Evolutionary conservation across 2,329 filamentous ascomycete species (phyloP), one percentile per base, ranked within the genome.

Genomic region (Pseudocercospora cruenta): DNA sequence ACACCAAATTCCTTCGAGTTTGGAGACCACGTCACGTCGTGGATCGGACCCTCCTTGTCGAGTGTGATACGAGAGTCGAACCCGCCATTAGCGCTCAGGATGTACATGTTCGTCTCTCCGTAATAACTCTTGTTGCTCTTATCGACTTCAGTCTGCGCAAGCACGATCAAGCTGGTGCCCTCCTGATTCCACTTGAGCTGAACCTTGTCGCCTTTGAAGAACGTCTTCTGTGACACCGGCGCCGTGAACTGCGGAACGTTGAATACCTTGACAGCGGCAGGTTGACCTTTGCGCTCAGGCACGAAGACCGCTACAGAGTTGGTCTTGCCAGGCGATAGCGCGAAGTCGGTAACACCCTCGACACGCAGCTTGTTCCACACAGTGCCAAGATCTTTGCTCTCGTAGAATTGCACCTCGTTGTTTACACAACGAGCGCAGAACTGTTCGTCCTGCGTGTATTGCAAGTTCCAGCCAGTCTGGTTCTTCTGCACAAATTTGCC

Each of bases 121-220:
- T 99, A 99, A 83, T 99, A 99, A 82, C 93, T 97, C 88, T 98
- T 98, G 81, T 96, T 96, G 65, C 93, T 93, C 83, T 95, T 96
- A 82, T 99, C 95, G 62, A 98, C 95, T 69, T 99, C 95, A 33
- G 95, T 99, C 83, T 98, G 94, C 63, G 95, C 94, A 75, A 99
- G 87, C 71, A 98, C 94, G 76, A 99, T 91, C 77, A 98, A 81
- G 78, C 90, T 94, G 43, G 94, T 97, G 61, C 95, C 95, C 68
- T 93, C 85, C 72, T 90, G 88, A 81, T 99, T 99, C 95, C 95
- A 99, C 84, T 97, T 97, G 77, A 99, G 84, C 81, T 97, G 93
- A 57, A 99, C 94, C 84, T 98, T 98, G 84, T 99, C 95, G 70
- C 94, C 94, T 84, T 99, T 99, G 88, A 93, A 99, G 78, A 99